phyloP scores from a whole-genome alignment of 768 basidiomycete species.

The Dentipellis sp. region DNA sequence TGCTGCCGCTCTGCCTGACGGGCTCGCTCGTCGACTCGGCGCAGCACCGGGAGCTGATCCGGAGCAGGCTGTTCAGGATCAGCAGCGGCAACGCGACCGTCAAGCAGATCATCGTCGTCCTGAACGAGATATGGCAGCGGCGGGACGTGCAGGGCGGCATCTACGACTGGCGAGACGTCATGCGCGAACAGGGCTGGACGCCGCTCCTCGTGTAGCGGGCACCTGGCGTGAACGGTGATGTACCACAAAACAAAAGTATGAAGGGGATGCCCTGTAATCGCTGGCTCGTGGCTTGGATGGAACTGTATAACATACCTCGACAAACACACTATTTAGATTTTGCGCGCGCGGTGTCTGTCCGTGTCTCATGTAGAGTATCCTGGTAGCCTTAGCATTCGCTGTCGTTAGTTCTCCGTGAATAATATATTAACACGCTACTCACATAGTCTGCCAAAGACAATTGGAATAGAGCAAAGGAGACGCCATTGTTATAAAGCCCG shows the following conservation, averaged over 20 bases:
- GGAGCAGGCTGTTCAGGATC: slow-evolving; percentile 8
- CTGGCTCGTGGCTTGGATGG: not conserved
- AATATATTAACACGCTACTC: not conserved
- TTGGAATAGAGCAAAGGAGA: not conserved
- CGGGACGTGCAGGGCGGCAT: slow-evolving; percentile 7
- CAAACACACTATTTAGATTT: slow-evolving; percentile 1
- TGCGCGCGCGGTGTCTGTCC: no score
- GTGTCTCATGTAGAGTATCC: no score
- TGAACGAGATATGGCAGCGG: slow-evolving; percentile 13
- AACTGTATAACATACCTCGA: not conserved
- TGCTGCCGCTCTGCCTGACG: slow-evolving; percentile 10
- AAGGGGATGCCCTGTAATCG: not conserved
- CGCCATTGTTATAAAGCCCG: no score
- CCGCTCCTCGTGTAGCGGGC: slow-evolving; percentile 12
- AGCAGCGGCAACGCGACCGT: slow-evolving; percentile 7
- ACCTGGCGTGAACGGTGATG: not conserved
- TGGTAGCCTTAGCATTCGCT: not conserved
- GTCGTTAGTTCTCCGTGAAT: not conserved
- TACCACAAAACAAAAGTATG: not conserved
- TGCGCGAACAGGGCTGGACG: slow-evolving; percentile 14
- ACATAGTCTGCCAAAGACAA: not conserved
- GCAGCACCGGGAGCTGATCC: slow-evolving; percentile 6
- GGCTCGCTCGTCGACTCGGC: slow-evolving; percentile 9
- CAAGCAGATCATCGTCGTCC: slow-evolving; percentile 8
- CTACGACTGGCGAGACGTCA: slow-evolving; percentile 14